Base-by-base conservation (phyloP, 805 yeast species). In the Candida tammaniensis region DNA sequence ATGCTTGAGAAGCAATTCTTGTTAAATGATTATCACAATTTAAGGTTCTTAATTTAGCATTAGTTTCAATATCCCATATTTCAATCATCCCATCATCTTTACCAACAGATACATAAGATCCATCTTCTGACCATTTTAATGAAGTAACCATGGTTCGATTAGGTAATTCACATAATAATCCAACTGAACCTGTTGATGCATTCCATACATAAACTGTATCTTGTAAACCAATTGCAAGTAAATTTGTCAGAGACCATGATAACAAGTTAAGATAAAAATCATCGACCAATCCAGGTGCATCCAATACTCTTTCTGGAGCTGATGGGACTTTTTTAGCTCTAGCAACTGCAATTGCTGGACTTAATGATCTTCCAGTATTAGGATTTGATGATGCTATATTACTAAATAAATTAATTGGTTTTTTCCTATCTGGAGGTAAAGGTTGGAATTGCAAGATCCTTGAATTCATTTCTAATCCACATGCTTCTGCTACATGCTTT, bases 261-360 rank as follows among this genome's bases (percentile, higher is more conserved):
- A 93, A 58, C 25, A 91, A 67, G 52, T 88, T 88, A 35, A 88
- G 70, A 56, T 91, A 93, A 57, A 88, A 93, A 62, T 93, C 98
- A 58, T 93, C 96, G 15, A 82, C 73, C 38, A 89, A 72, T 0
- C 96, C 96, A 0, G 98, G 98, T 0, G 98, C 98, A 61, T 93
- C 98, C 25, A 93, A 68, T 1, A 93, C 95, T 43, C 95, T 74
- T 45, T 86, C 96, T 1, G 98, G 98, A 21, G 86, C 85, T 0
- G 86, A 78, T 17, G 94, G 86, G 30, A 93, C 72, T 47, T 80
- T 81, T 46, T 95, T 78, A 31, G 86, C 75, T 49, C 88, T 68
- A 12, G 84, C 79, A 23, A 78, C 70, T 4, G 82, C 84, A 17
- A 73, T 67, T 9, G 72, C 61, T 0, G 80, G 72, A 8, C 68